Percentiles rank a stretch among this genome's conserved stretches.
phyloP scores from a whole-genome alignment of 2,329 filamentous ascomycete species.

The Teratosphaeria gauchensis region DNA sequence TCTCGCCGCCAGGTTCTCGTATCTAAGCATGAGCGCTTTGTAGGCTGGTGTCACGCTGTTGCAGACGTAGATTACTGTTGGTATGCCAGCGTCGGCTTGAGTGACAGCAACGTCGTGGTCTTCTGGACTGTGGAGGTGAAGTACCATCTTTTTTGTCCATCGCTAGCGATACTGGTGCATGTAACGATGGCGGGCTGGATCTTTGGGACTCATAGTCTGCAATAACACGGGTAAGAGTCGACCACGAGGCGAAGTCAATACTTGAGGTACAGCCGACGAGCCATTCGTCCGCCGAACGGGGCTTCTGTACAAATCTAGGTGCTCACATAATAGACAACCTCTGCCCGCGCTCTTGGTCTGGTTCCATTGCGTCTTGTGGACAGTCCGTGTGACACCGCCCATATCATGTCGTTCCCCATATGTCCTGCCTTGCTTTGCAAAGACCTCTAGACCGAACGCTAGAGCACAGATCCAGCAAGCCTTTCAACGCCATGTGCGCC shows the following conservation, averaged over 20 bases:
- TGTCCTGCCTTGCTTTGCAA: neutral
- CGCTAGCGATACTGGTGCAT: neutral
- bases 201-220: neutral
- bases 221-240: too few species aligned
- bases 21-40: conserved; percentile 9
- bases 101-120: conserved; percentile 13
- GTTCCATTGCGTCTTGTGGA: neutral
- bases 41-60: conserved; percentile 12
- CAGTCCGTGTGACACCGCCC: neutral
- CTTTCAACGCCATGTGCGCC: neutral
- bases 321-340: neutral
- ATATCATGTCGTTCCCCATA: neutral
- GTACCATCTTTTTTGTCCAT: neutral
- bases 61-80: conserved; percentile 38
- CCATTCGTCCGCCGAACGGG: neutral
- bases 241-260: neutral
- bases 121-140: conserved; percentile 6
- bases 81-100: conserved; percentile 10
- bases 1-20: conserved; percentile 7
- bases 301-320: neutral
- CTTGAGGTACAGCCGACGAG: neutral
- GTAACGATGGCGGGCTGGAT: neutral
- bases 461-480: neutral
- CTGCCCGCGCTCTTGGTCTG: neutral
- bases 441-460: neutral